Percentiles rank a stretch among this genome's conserved stretches.
Evolutionary conservation across 345 rosid genomes (phyloP).

Genomic region (Sisymbrium altissimum): DNA sequence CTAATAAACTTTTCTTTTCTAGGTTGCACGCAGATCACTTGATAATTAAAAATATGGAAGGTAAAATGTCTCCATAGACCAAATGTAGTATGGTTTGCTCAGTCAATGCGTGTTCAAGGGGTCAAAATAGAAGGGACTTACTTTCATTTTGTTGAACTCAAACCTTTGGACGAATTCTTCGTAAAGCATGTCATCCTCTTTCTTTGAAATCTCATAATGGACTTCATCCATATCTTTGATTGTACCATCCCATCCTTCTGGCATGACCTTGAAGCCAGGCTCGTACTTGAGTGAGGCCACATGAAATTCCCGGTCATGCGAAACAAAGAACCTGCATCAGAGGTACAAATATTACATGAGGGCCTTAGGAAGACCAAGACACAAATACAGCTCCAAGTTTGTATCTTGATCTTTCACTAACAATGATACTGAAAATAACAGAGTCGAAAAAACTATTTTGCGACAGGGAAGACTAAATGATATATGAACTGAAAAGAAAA

Average conservation of each 20-base stretch:
- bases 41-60: too few relatives aligned
- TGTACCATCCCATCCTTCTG: constrained; percentile 98
- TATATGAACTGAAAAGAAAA: neutral
- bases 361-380: neutral
- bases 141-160: constrained; percentile 91
- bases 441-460: too few relatives aligned
- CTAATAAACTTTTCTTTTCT: too few relatives aligned
- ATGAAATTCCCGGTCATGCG: constrained; percentile 94
- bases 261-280: constrained; percentile 96
- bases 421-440: too few relatives aligned
- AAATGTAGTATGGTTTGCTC: too few relatives aligned
- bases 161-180: constrained; percentile 75
- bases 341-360: neutral
- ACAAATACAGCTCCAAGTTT: too few relatives aligned
- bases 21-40: too few relatives aligned
- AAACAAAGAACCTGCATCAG: constrained; percentile 16
- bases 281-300: constrained; percentile 89
- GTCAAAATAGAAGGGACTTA: constrained; percentile 28
- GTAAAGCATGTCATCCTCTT: constrained; percentile 89
- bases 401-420: too few relatives aligned
- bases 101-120: too few relatives aligned
- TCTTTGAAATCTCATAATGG: constrained; percentile 93
- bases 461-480: too few relatives aligned
- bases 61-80: too few relatives aligned
- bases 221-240: constrained; percentile 83